Percentiles rank a stretch among this genome's conserved stretches.
Conservation (phyloP, 225 moss, liverwort and hornwort species). For the Climacium dendroides region DNA sequence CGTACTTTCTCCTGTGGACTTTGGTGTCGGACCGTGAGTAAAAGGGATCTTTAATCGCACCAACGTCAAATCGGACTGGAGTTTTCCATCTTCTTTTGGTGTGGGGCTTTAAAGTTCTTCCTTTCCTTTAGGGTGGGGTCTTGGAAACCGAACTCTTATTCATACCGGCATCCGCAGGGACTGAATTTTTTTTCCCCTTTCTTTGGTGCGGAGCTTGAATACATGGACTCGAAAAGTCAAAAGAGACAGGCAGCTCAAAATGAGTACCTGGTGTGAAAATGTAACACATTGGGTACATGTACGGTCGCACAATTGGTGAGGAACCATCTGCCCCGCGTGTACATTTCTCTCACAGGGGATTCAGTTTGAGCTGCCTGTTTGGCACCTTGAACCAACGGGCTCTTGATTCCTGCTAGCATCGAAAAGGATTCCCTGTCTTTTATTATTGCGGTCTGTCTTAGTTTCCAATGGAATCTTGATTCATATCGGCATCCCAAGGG, state of each 20-base stretch:
- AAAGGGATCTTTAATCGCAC: background rate
- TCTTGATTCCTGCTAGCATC: background rate
- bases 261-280: background rate
- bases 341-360: background rate
- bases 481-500: background rate
- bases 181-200: background rate
- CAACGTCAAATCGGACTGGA: background rate
- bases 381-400: background rate
- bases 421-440: background rate
- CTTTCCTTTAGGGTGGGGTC: background rate
- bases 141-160: background rate
- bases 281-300: background rate
- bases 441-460: too few species aligned
- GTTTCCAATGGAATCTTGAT: background rate
- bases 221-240: background rate
- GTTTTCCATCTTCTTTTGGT: background rate
- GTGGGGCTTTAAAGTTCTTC: background rate
- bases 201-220: background rate
- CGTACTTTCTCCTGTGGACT: background rate
- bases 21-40: background rate
- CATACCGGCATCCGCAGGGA: background rate
- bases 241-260: background rate
- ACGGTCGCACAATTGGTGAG: background rate
- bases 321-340: background rate
- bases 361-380: background rate